phyloP scores from a whole-genome alignment of 768 basidiomycete genomes.

The Tulasnella sp. region DNA sequence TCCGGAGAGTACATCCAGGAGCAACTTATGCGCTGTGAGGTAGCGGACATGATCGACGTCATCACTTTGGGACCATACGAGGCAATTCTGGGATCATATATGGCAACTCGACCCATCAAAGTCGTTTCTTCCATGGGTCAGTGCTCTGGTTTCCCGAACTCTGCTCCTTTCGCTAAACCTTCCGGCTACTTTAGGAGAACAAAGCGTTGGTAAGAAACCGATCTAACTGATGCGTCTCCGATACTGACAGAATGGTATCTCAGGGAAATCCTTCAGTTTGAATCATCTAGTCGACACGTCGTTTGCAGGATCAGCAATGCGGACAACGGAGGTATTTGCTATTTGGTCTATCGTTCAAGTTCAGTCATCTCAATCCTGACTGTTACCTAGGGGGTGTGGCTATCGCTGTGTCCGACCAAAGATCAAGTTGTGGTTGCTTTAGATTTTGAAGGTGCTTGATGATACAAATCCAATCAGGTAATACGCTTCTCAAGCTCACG shows the following conservation, averaged over 20 bases:
- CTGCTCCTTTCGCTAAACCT: background rate
- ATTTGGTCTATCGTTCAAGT: background rate
- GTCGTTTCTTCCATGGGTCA: slow-evolving; percentile 55
- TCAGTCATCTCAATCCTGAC: background rate
- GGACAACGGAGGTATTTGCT: background rate
- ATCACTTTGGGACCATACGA: slow-evolving; percentile 56
- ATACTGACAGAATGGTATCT: background rate
- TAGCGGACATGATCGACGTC: slow-evolving; percentile 40
- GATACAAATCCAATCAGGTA: background rate
- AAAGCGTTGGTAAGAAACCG: slow-evolving; percentile 34
- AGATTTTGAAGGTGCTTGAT: slow-evolving; percentile 45
- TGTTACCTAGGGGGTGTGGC: slow-evolving; percentile 43
- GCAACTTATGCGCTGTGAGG: slow-evolving; percentile 44
- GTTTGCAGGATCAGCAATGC: slow-evolving; percentile 39
- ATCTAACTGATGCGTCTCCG: background rate
- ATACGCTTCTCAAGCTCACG: too few species aligned
- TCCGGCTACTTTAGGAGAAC: background rate
- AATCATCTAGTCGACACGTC: slow-evolving; percentile 55
- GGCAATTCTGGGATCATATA: slow-evolving; percentile 48
- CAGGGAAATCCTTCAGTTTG: slow-evolving; percentile 44
- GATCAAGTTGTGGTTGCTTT: slow-evolving; percentile 44
- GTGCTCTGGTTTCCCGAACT: background rate
- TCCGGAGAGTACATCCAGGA: slow-evolving; percentile 38
- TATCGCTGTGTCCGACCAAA: slow-evolving; percentile 51
- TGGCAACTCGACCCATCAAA: slow-evolving; percentile 51